phyloP scores from a whole-genome alignment of 2,329 filamentous ascomycete genomes.

The Magnaporthales sp. region DNA sequence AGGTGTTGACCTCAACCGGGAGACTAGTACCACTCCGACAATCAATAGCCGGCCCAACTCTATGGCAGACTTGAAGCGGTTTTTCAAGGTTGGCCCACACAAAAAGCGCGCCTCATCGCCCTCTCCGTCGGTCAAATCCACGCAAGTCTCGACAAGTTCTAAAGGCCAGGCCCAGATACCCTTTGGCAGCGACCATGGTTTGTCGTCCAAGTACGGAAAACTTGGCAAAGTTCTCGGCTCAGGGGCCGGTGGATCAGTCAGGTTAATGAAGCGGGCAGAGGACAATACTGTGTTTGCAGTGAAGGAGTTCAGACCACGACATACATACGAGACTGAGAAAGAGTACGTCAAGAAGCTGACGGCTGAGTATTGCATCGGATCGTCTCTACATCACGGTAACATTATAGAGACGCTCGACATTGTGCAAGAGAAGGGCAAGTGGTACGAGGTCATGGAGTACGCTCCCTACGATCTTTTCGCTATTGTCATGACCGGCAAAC shows the following conservation, averaged over 20 bases:
- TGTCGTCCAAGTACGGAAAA: slow-evolving; percentile 89
- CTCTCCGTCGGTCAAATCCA: slow-evolving; percentile 42
- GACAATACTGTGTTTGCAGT: slow-evolving; percentile 94
- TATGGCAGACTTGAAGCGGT: slow-evolving; percentile 93
- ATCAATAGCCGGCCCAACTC: slow-evolving; percentile 59
- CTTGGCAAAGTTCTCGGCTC: slow-evolving; percentile 90
- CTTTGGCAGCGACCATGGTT: slow-evolving; percentile 87
- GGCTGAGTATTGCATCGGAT: slow-evolving; percentile 96
- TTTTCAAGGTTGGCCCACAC: slow-evolving; percentile 73
- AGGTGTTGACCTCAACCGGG: slow-evolving; percentile 32
- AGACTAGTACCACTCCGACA: slow-evolving; percentile 32
- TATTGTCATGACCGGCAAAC: slow-evolving; percentile 97
- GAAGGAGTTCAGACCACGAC: slow-evolving; percentile 88
- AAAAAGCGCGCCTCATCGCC: slow-evolving; percentile 64
- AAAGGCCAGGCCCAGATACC: slow-evolving; percentile 59
- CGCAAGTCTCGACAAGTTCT: slow-evolving; percentile 31
- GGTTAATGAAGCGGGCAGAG: slow-evolving; percentile 85
- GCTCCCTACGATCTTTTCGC: slow-evolving; percentile 94
- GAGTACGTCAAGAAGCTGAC: slow-evolving; percentile 98
- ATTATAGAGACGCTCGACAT: slow-evolving; percentile 98
- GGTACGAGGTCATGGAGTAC: slow-evolving; percentile 99
- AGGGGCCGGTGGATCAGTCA: slow-evolving; percentile 88
- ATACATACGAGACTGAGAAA: slow-evolving; percentile 87
- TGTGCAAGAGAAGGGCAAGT: slow-evolving; percentile 84
- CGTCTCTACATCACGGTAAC: slow-evolving; percentile 93